A percentile compares a stretch with the other conserved stretches of the same genome.
Evolutionary conservation across 306 rosid species (phyloP).

Genomic region (Acacia crassicarpa): DNA sequence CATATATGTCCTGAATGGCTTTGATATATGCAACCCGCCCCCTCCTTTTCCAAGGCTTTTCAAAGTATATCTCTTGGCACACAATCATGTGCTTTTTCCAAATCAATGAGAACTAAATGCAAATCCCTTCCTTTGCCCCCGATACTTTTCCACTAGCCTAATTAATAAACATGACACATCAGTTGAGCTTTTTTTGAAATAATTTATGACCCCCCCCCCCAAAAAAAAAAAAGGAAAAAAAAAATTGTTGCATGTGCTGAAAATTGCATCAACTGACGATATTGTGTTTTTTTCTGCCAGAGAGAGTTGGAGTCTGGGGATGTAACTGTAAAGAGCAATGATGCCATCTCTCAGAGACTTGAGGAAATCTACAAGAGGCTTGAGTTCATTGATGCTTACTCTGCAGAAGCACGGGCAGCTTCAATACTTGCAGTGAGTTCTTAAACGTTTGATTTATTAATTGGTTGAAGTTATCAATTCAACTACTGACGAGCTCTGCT

Average conservation of each 20-base stretch:
- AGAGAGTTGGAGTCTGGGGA: conserved; percentile 73
- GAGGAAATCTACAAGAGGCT: conserved; percentile 95
- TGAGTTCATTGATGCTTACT: conserved; percentile 83
- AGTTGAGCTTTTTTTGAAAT: neutral
- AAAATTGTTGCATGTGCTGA: neutral
- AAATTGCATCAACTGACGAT: conserved; percentile 17
- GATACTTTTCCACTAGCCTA: too few relatives aligned
- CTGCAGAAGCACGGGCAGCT: conserved; percentile 97
- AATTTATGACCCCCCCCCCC: neutral
- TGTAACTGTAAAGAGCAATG: conserved; percentile 42
- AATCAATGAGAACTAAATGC: too few relatives aligned
- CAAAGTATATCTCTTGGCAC: too few relatives aligned
- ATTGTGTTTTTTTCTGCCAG: conserved; percentile 41
- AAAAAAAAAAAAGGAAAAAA: too few relatives aligned
- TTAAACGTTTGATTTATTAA: conserved; percentile 23
- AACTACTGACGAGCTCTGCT: conserved; percentile 11
- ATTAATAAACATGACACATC: neutral
- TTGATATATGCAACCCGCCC: too few relatives aligned
- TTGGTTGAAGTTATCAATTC: conserved; percentile 14
- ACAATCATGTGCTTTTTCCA: too few relatives aligned
- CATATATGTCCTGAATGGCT: too few relatives aligned
- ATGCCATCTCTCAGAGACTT: conserved; percentile 65
- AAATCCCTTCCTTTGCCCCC: too few relatives aligned
- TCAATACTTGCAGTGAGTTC: conserved; percentile 92
- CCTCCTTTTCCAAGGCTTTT: too few relatives aligned